Percentiles rank a stretch among this genome's conserved stretches.
phyloP scores from a whole-genome alignment of 208 protist species.

The Leishmania guyanensis region DNA sequence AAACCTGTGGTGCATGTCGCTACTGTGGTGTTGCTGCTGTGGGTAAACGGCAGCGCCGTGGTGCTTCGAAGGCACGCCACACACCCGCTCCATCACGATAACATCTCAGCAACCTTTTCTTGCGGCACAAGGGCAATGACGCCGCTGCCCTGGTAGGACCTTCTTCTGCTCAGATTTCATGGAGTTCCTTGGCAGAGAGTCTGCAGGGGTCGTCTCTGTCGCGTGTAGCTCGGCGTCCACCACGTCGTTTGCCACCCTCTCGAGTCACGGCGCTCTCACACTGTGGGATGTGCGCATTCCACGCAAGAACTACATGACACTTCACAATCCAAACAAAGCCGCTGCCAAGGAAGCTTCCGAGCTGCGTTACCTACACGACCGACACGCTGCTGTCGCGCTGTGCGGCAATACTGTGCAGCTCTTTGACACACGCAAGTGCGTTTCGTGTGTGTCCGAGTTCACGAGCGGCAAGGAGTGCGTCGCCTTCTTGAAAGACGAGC shows the following conservation, averaged over 20 bases:
- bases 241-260: constrained; percentile 58
- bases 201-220: constrained; percentile 53
- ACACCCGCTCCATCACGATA: background rate
- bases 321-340: constrained; percentile 20
- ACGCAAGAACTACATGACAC: constrained; percentile 36
- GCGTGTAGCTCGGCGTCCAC: constrained; percentile 23
- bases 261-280: constrained; percentile 34
- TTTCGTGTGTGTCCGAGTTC: constrained; percentile 30
- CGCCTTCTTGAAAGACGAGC: constrained; percentile 24
- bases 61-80: background rate
- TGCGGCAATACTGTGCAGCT: constrained; percentile 42
- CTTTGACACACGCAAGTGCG: constrained; percentile 50
- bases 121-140: background rate
- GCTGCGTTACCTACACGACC: constrained; percentile 44
- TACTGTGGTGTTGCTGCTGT: background rate
- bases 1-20: background rate
- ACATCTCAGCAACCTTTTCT: background rate
- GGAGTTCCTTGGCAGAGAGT: constrained; percentile 47
- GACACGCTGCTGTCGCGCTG: constrained; percentile 48
- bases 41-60: background rate
- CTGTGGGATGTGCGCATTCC: constrained; percentile 66
- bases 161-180: constrained; percentile 10
- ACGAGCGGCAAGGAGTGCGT: constrained; percentile 49
- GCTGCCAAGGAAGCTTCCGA: constrained; percentile 42
- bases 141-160: background rate